phyloP scores from a whole-genome alignment of 768 basidiomycete genomes.

The Kwoniella europaea region DNA sequence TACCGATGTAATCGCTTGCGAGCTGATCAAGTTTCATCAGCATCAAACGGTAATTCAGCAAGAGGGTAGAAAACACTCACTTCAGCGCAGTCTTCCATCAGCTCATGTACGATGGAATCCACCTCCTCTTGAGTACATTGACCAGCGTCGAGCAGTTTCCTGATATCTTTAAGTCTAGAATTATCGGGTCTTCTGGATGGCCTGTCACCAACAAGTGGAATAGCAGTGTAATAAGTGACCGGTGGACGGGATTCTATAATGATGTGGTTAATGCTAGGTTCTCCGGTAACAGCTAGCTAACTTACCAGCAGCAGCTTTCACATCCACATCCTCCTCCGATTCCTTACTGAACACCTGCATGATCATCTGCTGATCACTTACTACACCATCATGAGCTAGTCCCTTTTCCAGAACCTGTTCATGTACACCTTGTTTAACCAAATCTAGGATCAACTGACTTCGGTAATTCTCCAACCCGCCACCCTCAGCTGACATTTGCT shows the following conservation, averaged over 20 bases:
- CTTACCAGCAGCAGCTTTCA: constrained; percentile 83
- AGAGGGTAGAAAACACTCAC: constrained; percentile 29
- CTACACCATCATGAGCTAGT: constrained; percentile 64
- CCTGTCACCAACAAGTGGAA: constrained; percentile 85
- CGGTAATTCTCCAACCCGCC: constrained; percentile 82
- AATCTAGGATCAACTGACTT: constrained; percentile 69
- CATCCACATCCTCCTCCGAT: constrained; percentile 78
- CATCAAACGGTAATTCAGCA: neutral
- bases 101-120: constrained; percentile 85
- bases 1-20: constrained; percentile 97
- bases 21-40: constrained; percentile 59
- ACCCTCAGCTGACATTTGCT: constrained; percentile 86
- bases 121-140: constrained; percentile 82
- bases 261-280: neutral
- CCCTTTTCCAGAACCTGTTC: constrained; percentile 51
- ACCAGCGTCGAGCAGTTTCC: constrained; percentile 91
- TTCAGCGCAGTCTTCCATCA: constrained; percentile 93
- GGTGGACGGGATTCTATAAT: constrained; percentile 84
- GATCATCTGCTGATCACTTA: constrained; percentile 94
- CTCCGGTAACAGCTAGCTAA: constrained; percentile 21
- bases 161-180: constrained; percentile 86
- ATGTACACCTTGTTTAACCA: constrained; percentile 56
- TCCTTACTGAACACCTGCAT: constrained; percentile 88
- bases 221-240: constrained; percentile 94
- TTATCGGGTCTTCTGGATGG: constrained; percentile 90